Conservation (phyloP, 2,329 filamentous ascomycete genomes). For the Pleoardoris graminearum region DNA sequence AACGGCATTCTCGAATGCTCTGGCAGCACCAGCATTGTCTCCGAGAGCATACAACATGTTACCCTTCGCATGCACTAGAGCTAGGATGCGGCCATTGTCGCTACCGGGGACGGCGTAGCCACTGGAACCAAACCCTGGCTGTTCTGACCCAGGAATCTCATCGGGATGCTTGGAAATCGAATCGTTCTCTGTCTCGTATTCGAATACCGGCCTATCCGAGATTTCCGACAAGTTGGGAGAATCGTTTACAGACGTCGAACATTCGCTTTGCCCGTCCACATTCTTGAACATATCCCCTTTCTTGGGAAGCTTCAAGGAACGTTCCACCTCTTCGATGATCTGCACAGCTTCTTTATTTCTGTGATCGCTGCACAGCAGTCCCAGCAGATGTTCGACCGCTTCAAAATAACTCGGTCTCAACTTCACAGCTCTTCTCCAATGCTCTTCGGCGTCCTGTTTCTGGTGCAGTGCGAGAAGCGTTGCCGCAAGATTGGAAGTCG, state of each 20-base stretch:
- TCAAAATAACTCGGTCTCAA: constrained; percentile 87
- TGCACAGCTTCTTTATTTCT: constrained; percentile 82
- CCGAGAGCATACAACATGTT: constrained; percentile 94
- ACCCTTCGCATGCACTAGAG: constrained; percentile 96
- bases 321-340: constrained; percentile 84
- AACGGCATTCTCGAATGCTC: constrained; percentile 93
- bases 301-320: constrained; percentile 61
- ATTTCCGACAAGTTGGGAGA: constrained; percentile 58
- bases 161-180: constrained; percentile 44
- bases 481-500: constrained; percentile 89
- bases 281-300: constrained; percentile 53
- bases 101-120: constrained; percentile 82
- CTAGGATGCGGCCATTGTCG: constrained; percentile 90
- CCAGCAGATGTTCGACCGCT: constrained; percentile 91
- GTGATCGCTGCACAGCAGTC: constrained; percentile 79
- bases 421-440: constrained; percentile 85
- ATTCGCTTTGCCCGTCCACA: constrained; percentile 62
- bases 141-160: constrained; percentile 47
- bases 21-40: constrained; percentile 76
- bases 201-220: constrained; percentile 61
- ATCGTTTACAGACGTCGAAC: constrained; percentile 61
- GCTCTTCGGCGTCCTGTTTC: constrained; percentile 78
- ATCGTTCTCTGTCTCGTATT: constrained; percentile 53
- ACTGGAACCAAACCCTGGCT: constrained; percentile 70
- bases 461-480: constrained; percentile 82